A percentile compares a stretch with the other conserved stretches of the same genome.
Evolutionary conservation across 2,329 filamentous ascomycete species (phyloP).

Genomic region (Septoria linicola): DNA sequence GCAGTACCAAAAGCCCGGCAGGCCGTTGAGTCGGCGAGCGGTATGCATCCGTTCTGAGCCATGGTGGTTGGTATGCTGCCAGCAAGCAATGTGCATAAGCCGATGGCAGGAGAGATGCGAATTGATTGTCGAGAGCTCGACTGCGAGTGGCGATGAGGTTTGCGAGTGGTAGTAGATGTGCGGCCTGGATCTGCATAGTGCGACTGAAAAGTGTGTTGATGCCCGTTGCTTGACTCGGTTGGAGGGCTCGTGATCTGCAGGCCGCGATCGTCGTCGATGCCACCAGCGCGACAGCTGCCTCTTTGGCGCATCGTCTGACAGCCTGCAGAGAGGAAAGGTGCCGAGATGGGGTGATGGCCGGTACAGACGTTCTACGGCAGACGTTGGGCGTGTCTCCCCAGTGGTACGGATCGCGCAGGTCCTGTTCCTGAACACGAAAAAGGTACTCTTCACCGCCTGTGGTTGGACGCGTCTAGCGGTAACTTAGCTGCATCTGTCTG

Average conservation of each 20-base stretch:
- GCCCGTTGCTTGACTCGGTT: slow-evolving; percentile 19
- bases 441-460: slow-evolving; percentile 16
- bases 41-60: slow-evolving; percentile 59
- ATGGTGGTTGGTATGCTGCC: slow-evolving; percentile 29
- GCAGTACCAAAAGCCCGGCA: slow-evolving; percentile 72
- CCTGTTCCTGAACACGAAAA: slow-evolving; percentile 2
- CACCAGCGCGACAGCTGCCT: slow-evolving; percentile 9
- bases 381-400: neutral
- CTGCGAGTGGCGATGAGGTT: slow-evolving; percentile 14
- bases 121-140: slow-evolving; percentile 9
- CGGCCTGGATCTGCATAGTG: slow-evolving; percentile 21
- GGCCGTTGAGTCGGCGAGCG: slow-evolving; percentile 65
- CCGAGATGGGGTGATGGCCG: neutral
- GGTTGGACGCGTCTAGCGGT: slow-evolving; percentile 14
- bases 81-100: slow-evolving; percentile 31
- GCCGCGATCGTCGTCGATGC: slow-evolving; percentile 10
- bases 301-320: slow-evolving; percentile 16
- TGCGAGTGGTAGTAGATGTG: slow-evolving; percentile 9
- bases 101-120: slow-evolving; percentile 19
- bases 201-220: slow-evolving; percentile 17
- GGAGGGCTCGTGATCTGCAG: neutral
- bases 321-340: too few relatives aligned
- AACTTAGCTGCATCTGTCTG: slow-evolving; percentile 6
- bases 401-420: slow-evolving; percentile 3
- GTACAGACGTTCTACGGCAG: slow-evolving; percentile 1